Percentiles rank a stretch among this genome's conserved stretches.
Conservation (phyloP, 768 basidiomycete genomes). For the Lactarius trivialis region DNA sequence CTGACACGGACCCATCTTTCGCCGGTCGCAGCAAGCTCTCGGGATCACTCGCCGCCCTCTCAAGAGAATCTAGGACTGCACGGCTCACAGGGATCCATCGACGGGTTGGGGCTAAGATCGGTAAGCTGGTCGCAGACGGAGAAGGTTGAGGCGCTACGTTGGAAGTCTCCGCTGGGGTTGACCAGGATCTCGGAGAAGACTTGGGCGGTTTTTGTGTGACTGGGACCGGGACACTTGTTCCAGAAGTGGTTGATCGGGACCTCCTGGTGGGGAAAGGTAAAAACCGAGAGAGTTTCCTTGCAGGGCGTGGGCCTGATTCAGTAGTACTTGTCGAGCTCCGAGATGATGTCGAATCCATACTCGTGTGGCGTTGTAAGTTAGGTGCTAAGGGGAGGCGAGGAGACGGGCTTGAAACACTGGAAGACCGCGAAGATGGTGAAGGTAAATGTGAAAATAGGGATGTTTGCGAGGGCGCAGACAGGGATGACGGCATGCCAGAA, state of each 20-base stretch:
- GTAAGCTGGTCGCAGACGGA: neutral
- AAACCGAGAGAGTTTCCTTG: neutral
- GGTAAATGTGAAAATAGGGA: neutral
- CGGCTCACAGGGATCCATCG: neutral
- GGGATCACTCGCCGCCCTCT: neutral
- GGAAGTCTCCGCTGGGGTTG: neutral
- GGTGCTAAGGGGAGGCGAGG: neutral
- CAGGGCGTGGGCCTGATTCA: neutral
- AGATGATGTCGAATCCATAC: neutral
- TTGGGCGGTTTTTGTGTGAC: neutral
- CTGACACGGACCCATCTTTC: slow-evolving; percentile 7
- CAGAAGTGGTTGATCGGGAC: neutral
- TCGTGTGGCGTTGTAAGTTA: neutral
- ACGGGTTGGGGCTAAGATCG: neutral
- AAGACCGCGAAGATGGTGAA: neutral
- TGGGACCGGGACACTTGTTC: neutral
- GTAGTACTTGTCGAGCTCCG: neutral
- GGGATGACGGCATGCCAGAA: neutral
- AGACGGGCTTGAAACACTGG: neutral
- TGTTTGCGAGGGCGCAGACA: neutral
- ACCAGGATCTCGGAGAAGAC: neutral
- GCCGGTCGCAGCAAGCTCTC: slow-evolving; percentile 1
- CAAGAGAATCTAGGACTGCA: neutral
- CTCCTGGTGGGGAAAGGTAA: neutral
- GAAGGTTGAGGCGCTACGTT: neutral